phyloP scores from a whole-genome alignment of 2,329 filamentous ascomycete species.

The Aspergillus sp. region DNA sequence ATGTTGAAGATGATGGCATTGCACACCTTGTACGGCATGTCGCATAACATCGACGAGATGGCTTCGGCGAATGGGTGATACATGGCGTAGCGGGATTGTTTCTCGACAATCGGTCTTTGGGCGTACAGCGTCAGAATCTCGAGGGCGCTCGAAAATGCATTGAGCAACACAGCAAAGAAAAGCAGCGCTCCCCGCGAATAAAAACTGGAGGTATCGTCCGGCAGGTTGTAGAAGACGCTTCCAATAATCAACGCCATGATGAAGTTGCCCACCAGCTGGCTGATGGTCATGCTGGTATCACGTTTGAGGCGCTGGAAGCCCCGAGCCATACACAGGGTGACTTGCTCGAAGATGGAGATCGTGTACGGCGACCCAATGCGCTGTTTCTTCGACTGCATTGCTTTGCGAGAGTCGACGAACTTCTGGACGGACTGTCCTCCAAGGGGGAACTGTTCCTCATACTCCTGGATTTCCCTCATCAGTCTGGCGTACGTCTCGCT shows the following conservation, averaged over 20 bases:
- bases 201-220: conserved; percentile 58
- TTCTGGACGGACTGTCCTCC: conserved; percentile 32
- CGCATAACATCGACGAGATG: conserved; percentile 74
- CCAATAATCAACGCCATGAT: conserved; percentile 68
- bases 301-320: conserved; percentile 68
- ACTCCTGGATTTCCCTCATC: conserved; percentile 36
- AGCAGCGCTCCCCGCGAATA: conserved; percentile 69
- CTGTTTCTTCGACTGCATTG: conserved; percentile 36
- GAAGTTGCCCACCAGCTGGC: conserved; percentile 58
- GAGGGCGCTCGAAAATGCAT: conserved; percentile 70
- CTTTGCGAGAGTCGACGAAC: conserved; percentile 33
- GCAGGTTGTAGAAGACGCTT: conserved; percentile 71
- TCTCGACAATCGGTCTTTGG: conserved; percentile 86
- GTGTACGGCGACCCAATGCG: conserved; percentile 72
- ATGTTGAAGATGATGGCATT: conserved; percentile 71
- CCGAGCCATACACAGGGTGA: conserved; percentile 69
- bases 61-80: conserved; percentile 87
- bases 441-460: conserved; percentile 34
- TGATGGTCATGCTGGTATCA: conserved; percentile 65
- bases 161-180: conserved; percentile 82
- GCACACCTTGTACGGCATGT: conserved; percentile 72
- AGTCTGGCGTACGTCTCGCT: conserved; percentile 39
- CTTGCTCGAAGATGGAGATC: conserved; percentile 64
- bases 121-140: conserved; percentile 81
- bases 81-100: conserved; percentile 74